Base-by-base conservation (phyloP, 805 yeast species). In the Kazachstania viticola region DNA sequence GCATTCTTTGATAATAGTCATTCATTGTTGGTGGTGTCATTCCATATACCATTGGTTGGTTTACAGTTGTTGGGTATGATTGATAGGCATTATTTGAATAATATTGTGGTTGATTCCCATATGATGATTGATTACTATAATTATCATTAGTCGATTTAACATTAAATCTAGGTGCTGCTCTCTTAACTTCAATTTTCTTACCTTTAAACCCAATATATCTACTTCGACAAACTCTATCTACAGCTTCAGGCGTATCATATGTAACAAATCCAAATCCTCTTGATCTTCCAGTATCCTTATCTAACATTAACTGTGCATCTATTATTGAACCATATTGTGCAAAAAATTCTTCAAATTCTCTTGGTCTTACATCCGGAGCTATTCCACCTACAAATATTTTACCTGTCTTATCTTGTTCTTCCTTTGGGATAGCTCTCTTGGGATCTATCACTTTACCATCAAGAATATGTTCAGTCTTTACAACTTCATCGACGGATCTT, bases 401-500 rank as follows among this genome's bases (percentile, higher is more conserved):
- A 45, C 96, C 95, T 9, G 95, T 85, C 55, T 81, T 82, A 53
- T 85, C 95, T 59, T 88, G 97, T 56, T 88, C 97, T 52, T 88
- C 97, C 56, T 83, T 80, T 24, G 97, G 96, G 48, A 88, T 88
- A 16, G 98, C 96, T 49, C 97, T 73, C 58, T 88, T 88, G 25
- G 98, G 97, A 54, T 88, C 98, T 51, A 88, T 91, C 37, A 91
- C 79, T 58, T 88, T 88, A 41, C 97, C 97, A 52, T 88, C 98
- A 32, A 88, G 64, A 32, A 83, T 73, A 56, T 88, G 98, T 50
- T 81, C 91, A 38, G 80, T 75, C 43, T 74, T 75, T 44, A 88
- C 70, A 31, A 88, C 97, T 43, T 73, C 80, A 50, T 82, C 91
- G 22, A 88, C 97, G 26, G 91, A 73, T 17, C 65, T 59, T 14